Conservation (phyloP, 2,329 filamentous ascomycete species). For the Pestalotiopsis fici region DNA sequence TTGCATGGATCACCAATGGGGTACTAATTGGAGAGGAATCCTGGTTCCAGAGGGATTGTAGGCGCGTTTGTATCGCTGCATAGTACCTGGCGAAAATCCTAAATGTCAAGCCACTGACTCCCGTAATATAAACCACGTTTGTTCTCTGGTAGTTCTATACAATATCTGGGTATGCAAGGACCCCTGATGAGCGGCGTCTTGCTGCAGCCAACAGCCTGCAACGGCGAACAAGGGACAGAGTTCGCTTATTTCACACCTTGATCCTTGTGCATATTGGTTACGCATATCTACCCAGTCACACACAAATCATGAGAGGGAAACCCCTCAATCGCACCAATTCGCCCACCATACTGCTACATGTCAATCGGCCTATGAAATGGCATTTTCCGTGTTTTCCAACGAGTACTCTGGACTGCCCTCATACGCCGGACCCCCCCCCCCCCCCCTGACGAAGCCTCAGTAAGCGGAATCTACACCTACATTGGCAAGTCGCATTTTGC, state of each 20-base stretch:
- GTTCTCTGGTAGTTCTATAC: background rate
- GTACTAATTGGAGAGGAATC: background rate
- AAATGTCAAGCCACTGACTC: background rate
- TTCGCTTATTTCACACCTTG: background rate
- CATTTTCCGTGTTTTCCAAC: background rate
- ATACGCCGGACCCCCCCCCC: too few species aligned
- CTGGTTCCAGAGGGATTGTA: background rate
- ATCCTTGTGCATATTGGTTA: background rate
- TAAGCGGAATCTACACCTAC: background rate
- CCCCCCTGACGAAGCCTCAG: background rate
- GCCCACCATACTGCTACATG: background rate
- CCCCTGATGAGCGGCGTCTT: background rate
- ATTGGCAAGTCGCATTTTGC: background rate
- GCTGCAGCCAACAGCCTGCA: background rate
- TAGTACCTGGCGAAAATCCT: background rate
- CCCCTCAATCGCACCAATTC: background rate
- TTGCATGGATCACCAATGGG: background rate
- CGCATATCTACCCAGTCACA: background rate
- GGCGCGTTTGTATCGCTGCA: background rate
- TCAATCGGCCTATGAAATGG: background rate
- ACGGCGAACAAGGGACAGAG: background rate
- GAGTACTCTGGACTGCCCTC: too few species aligned
- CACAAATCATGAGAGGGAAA: background rate
- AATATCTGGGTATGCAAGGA: background rate
- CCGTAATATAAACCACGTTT: background rate